phyloP scores from a whole-genome alignment of 257 asterid species.

The Capsicum chinense region DNA sequence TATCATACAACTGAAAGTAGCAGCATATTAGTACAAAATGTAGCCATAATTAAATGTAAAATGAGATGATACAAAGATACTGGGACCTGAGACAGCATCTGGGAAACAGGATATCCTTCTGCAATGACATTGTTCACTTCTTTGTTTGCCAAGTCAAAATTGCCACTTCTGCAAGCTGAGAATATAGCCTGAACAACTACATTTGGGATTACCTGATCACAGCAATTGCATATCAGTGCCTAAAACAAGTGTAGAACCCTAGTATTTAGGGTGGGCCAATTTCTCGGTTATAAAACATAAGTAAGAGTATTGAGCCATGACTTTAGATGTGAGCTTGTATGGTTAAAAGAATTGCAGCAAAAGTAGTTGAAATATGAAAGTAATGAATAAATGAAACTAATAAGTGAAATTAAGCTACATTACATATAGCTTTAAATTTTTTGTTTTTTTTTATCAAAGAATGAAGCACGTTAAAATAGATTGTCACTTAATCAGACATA shows the following conservation, averaged over 20 bases:
- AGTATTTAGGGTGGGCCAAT: conserved; percentile 4
- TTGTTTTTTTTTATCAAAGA: neutral
- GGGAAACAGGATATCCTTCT: conserved; percentile 96
- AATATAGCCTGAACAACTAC: conserved; percentile 64
- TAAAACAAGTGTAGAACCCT: conserved; percentile 7
- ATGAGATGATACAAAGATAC: conserved; percentile 26
- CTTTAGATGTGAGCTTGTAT: neutral
- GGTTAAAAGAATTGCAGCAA: neutral
- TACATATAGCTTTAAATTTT: neutral
- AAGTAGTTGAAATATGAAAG: neutral
- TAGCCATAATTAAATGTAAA: neutral
- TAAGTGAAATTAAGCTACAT: neutral
- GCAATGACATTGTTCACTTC: conserved; percentile 83
- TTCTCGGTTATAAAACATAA: neutral
- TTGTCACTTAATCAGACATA: neutral
- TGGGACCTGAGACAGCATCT: conserved; percentile 82
- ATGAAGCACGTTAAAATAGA: neutral
- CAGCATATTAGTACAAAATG: conserved; percentile 42
- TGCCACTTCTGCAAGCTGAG: conserved; percentile 78
- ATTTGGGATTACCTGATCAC: conserved; percentile 75
- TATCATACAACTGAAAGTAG: conserved; percentile 70
- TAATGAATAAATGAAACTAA: neutral
- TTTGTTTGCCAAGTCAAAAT: conserved; percentile 83
- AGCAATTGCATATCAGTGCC: neutral
- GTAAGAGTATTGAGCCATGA: neutral